These are phyloP conservation scores for Solanum lycopersicoides DNA, from an alignment of 257 asterid genomes.

Conservation along the genomic window DNA sequence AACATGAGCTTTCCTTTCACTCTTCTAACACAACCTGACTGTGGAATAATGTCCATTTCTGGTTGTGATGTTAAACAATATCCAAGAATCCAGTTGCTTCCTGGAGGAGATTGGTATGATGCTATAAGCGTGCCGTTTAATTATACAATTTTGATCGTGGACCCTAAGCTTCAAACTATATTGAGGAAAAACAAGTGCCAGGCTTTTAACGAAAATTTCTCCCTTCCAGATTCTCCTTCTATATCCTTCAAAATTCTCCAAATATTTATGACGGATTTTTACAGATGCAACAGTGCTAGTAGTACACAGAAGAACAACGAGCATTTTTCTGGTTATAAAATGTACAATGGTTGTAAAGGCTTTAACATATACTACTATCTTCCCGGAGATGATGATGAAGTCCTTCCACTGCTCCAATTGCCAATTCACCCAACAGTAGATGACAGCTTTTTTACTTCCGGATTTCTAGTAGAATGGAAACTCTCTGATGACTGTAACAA, in stretches of 20 bases:
- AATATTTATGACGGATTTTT: fast-evolving
- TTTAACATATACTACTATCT: neutral
- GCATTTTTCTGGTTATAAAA: neutral
- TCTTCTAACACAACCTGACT: neutral
- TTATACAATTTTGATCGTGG: neutral
- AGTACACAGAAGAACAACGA: neutral
- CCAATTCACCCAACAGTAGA: neutral
- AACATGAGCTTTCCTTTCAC: neutral
- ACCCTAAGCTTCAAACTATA: neutral
- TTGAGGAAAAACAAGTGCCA: neutral
- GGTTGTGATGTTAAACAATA: neutral
- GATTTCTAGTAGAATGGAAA: neutral
- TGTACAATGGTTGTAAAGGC: neutral
- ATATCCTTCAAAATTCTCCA: neutral
- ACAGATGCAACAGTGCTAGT: neutral
- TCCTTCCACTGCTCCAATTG: neutral
- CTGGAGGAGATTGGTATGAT: neutral
- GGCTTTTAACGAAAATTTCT: neutral
- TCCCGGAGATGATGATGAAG: neutral
- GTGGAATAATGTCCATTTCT: neutral
- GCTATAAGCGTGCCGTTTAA: fast-evolving
- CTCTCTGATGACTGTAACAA: neutral
- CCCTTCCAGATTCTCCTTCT: neutral
- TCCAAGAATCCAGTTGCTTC: neutral
- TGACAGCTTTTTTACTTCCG: neutral